Evolutionary conservation across 2,329 filamentous ascomycete species (phyloP), one percentile per base, ranked within the genome.

Genomic region (Fusarium floridanum): DNA sequence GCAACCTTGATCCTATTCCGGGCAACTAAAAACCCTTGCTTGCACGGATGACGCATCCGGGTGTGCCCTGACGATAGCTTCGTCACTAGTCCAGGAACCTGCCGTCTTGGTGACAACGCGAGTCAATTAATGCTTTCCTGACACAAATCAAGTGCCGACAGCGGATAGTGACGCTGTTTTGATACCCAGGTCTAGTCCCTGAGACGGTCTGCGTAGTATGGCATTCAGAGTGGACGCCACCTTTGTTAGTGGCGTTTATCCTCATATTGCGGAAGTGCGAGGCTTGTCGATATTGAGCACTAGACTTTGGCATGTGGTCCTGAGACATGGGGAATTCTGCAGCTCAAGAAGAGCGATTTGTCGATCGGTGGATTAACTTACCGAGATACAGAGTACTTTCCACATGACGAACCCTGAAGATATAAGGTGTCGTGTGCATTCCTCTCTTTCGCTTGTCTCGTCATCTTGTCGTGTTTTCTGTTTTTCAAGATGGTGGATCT

Each of bases 401-500:
- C n/a, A 20, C 50, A 60, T n/a, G 34, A 29, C 20, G 16, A 34
- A 20, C 2, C 6, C 17, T 41, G 22, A 9, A 32, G 24, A 60
- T 60, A 60, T 39, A 60, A 39, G 56, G 36, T 20, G 56, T n/a
- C 17, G 6, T n/a, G 34, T 41, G 24, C 22, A 39, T 60, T 39
- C 34, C 56, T 39, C 17, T n/a, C 20, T 27, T 4, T 2, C 8
- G 11, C 37, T 27, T 59, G 16, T n/a, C 16, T 39, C 17, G 36
- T 60, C 34, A 39, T 60, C 56, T 29, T n/a, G 4, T 39, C 24
- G 2, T 41, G 4, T n/a, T 6, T 57, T 11, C 32, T 11, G 20
- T 41, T 59, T 12, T 29, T 16, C 53, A 36, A 45, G 5, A 72
- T 75, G 32, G 75, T 75, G 32, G 76, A 80, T 50, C 45, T 79